phyloP scores from a whole-genome alignment of 2,329 filamentous ascomycete genomes.

The Fusarium citri region DNA sequence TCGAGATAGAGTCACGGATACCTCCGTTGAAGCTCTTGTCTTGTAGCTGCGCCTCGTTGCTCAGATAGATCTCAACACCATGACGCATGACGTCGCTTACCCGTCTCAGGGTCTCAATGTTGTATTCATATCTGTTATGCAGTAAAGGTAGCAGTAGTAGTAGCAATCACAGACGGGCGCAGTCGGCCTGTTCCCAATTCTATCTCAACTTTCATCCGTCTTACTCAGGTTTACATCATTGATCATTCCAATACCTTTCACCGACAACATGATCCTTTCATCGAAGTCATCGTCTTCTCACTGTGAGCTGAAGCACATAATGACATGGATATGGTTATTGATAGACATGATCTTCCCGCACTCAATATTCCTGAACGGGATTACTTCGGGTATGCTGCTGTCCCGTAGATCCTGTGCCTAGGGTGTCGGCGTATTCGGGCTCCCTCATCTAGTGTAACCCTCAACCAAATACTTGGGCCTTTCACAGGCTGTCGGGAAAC shows the following conservation, averaged over 20 bases:
- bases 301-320: neutral
- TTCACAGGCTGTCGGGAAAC: constrained; percentile 22
- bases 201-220: constrained; percentile 12
- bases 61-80: constrained; percentile 14
- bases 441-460: constrained; percentile 18
- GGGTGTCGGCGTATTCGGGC: constrained; percentile 18
- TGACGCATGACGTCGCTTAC: constrained; percentile 34
- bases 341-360: constrained; percentile 21
- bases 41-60: constrained; percentile 5
- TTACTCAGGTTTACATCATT: constrained; percentile 21
- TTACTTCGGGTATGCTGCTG: constrained; percentile 22
- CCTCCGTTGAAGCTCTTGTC: constrained; percentile 4
- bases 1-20: constrained; percentile 38
- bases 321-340: constrained; percentile 16
- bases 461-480: constrained; percentile 28
- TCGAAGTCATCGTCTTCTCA: neutral
- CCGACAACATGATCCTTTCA: neutral
- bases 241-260: neutral
- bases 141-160: constrained; percentile 2
- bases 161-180: constrained; percentile 27
- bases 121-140: constrained; percentile 17
- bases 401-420: constrained; percentile 19
- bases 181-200: constrained; percentile 11
- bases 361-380: constrained; percentile 7
- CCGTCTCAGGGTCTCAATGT: constrained; percentile 22